A percentile compares a stretch with the other conserved stretches of the same genome.
phyloP scores from a whole-genome alignment of 2,329 filamentous ascomycete genomes.

The Alternaria angustiovoidea region DNA sequence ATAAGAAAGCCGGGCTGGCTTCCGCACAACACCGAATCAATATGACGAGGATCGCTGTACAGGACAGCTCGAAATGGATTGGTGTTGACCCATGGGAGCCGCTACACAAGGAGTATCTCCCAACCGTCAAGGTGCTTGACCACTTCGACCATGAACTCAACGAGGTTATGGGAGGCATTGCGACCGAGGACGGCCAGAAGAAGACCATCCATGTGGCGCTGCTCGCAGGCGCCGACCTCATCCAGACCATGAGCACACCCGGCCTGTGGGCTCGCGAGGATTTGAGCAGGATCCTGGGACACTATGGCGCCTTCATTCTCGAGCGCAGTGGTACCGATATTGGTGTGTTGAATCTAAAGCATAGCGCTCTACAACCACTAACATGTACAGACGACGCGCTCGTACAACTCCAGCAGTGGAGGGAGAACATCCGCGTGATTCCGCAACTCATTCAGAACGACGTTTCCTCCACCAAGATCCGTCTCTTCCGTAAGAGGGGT shows the following conservation, averaged over 20 bases:
- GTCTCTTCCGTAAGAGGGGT: constrained; percentile 67
- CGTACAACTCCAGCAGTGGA: constrained; percentile 80
- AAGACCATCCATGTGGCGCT: constrained; percentile 79
- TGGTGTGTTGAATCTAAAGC: constrained; percentile 28
- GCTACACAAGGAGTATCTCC: constrained; percentile 82
- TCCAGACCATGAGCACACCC: constrained; percentile 62
- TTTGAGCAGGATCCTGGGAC: constrained; percentile 84
- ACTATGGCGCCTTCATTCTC: constrained; percentile 85
- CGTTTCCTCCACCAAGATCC: constrained; percentile 82
- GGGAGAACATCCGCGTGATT: constrained; percentile 87
- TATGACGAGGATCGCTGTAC: constrained; percentile 86
- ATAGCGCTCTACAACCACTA: constrained; percentile 10
- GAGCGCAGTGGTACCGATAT: constrained; percentile 89
- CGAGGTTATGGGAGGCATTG: constrained; percentile 75
- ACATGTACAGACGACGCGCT: constrained; percentile 74
- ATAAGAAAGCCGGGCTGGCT: constrained; percentile 83
- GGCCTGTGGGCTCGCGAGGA: constrained; percentile 83
- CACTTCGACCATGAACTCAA: constrained; percentile 95
- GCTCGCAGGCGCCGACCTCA: constrained; percentile 72
- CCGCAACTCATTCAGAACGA: constrained; percentile 88
- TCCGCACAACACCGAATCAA: constrained; percentile 76
- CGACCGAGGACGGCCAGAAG: constrained; percentile 70
- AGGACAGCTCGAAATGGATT: constrained; percentile 64
- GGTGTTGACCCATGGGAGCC: constrained; percentile 69
- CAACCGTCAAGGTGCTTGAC: constrained; percentile 87